Conservation (phyloP, 83 land plant genomes). For the Diphasiastrum complanatum region DNA sequence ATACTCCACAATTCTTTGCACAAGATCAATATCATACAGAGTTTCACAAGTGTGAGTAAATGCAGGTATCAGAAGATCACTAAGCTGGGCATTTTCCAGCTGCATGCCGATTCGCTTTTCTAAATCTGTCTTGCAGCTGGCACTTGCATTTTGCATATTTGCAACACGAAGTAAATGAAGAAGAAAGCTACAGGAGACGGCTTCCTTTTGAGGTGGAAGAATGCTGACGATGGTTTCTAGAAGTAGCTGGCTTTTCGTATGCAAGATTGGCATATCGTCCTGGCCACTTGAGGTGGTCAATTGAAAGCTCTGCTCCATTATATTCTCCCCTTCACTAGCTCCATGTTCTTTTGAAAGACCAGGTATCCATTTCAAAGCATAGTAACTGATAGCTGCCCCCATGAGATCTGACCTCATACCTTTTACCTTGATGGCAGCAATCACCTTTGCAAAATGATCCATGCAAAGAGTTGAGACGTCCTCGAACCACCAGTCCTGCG, state of each 20-base stretch:
- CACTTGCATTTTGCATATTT: slow-evolving; percentile 55
- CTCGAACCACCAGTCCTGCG: slow-evolving; percentile 93
- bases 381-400: slow-evolving; percentile 62
- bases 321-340: background rate
- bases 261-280: slow-evolving; percentile 29
- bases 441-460: slow-evolving; percentile 69
- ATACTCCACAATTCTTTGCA: slow-evolving; percentile 36
- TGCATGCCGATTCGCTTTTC: slow-evolving; percentile 87
- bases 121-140: slow-evolving; percentile 57
- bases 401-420: slow-evolving; percentile 82
- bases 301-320: slow-evolving; percentile 27
- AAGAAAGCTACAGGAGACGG: slow-evolving; percentile 61
- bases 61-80: slow-evolving; percentile 74
- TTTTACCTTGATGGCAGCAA: slow-evolving; percentile 82
- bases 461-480: slow-evolving; percentile 61
- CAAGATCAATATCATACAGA: slow-evolving; percentile 68
- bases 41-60: slow-evolving; percentile 45
- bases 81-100: slow-evolving; percentile 59
- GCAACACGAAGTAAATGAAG: slow-evolving; percentile 62
- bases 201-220: slow-evolving; percentile 70
- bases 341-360: slow-evolving; percentile 33
- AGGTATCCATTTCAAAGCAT: slow-evolving; percentile 78
- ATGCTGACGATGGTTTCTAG: slow-evolving; percentile 71
- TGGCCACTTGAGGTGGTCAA: slow-evolving; percentile 39
- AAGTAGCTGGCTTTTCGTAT: slow-evolving; percentile 53